Evolutionary conservation across 2,329 filamentous ascomycete genomes (phyloP), one percentile per base, ranked within the genome.

Genomic region (Colletotrichum graminicola): DNA sequence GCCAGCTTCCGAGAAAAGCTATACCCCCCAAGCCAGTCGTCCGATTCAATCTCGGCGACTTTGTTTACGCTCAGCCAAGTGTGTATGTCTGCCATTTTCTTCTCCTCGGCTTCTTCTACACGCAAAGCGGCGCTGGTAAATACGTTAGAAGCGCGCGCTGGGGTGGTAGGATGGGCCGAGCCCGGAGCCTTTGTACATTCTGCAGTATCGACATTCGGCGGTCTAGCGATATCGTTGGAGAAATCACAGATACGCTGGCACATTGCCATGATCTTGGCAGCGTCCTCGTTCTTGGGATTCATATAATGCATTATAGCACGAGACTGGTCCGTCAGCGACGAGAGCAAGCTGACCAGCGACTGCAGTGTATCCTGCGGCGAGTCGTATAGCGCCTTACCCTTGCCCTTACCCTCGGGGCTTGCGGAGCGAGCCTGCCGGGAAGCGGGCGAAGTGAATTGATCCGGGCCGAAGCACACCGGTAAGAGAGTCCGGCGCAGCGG

Each of bases 401-500:
- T 66, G 0, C 47, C 56, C 45, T 66, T 67, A 23, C 14, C 41
- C 45, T 62, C 55, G 8, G 1, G 32, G 14, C 14, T 21, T 7
- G 21, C n/a, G 8, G 29, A 12, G n/a, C 5, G 21, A 14, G n/a
- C 12, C n/a, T 14, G n/a, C n/a, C n/a, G 6, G 14, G 1, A 43
- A 2, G 18, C 26, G 14, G 23, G 11, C 6, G 18, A 2, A 18
- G 18, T 14, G 5, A 39, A 21, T 12, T 12, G 2, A n/a, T 11
- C 29, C n/a, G 21, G n/a, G 5, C 39, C 39, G 23, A 67, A 62
- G 23, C 41, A 57, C 5, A 71, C 36, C 5, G 55, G 64, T 12
- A 71, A 29, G 26, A 71, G 36, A 11, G 62, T 71, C 23, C n/a
- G 11, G 34, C 21, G 6, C 16, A 67, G 32, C 23, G 49, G 47